phyloP scores from a whole-genome alignment of 139 green algal genomes.

The Pleodorina starrii region DNA sequence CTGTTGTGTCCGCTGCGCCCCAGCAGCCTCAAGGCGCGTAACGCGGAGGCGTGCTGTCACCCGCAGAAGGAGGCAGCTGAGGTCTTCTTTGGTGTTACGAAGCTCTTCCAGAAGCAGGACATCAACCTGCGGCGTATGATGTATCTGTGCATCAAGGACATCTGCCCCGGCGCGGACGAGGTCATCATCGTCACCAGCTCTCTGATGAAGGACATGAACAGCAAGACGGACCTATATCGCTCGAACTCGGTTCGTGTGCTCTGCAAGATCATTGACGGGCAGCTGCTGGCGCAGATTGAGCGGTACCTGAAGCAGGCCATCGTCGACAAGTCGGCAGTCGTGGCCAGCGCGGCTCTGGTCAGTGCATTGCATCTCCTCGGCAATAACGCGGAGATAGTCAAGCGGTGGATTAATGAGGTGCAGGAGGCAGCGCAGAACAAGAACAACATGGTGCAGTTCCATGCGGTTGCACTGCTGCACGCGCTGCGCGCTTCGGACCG shows the following conservation, averaged over 20 bases:
- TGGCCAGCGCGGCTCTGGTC: constrained; percentile 88
- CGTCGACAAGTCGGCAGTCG: constrained; percentile 93
- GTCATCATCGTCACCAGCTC: constrained; percentile 99
- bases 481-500: constrained; percentile 92
- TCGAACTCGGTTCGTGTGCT: constrained; percentile 98
- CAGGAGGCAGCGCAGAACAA: constrained; percentile 93
- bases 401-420: constrained; percentile 97
- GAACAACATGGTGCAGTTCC: constrained; percentile 96
- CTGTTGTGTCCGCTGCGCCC: constrained; percentile 32
- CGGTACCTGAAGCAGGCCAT: constrained; percentile 98
- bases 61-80: constrained; percentile 96
- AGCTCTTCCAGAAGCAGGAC: constrained; percentile 99
- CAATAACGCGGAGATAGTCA: constrained; percentile 93
- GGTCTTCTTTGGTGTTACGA: constrained; percentile 98
- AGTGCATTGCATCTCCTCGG: constrained; percentile 89
- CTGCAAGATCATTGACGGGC: constrained; percentile 94
- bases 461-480: constrained; percentile 96
- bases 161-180: constrained; percentile 93
- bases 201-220: constrained; percentile 99
- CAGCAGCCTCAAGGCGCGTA: background rate
- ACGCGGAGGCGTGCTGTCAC: background rate
- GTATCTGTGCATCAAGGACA: constrained; percentile 99
- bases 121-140: constrained; percentile 96
- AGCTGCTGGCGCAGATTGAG: constrained; percentile 90
- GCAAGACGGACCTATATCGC: constrained; percentile 94